Evolutionary conservation across 2,329 filamentous ascomycete species (phyloP).

Genomic region (Hymenoscyphus occultus): DNA sequence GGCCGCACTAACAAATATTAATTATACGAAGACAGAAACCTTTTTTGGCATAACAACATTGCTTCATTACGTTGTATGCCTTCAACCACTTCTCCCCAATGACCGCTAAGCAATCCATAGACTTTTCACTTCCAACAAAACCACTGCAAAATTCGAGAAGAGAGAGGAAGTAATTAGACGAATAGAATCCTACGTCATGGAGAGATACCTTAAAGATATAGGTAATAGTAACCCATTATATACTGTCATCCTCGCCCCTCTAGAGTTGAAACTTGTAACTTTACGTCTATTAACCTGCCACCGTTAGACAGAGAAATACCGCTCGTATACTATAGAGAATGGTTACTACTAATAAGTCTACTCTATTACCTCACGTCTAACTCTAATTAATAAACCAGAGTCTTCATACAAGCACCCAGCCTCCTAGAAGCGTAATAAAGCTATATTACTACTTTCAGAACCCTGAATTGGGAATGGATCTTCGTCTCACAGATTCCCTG

Average conservation of each 20-base stretch:
- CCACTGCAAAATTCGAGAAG: slow-evolving; percentile 11
- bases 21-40: slow-evolving; percentile 24
- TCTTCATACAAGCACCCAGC: slow-evolving; percentile 20
- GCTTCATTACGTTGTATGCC: slow-evolving; percentile 26
- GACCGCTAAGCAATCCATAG: slow-evolving; percentile 6
- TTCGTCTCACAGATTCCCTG: slow-evolving; percentile 23
- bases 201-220: slow-evolving; percentile 18
- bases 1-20: slow-evolving; percentile 19
- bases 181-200: slow-evolving; percentile 14
- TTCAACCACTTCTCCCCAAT: not conserved
- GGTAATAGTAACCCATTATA: slow-evolving; percentile 16
- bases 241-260: slow-evolving; percentile 18
- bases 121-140: slow-evolving; percentile 38
- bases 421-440: slow-evolving; percentile 24
- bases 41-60: slow-evolving; percentile 18
- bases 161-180: slow-evolving; percentile 13
- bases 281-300: slow-evolving; percentile 16
- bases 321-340: not conserved
- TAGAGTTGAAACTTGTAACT: slow-evolving; percentile 19
- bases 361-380: not conserved
- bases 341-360: slow-evolving; percentile 16
- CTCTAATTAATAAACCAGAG: not conserved
- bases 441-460: slow-evolving; percentile 16
- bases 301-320: slow-evolving; percentile 9
- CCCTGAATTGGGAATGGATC: slow-evolving; percentile 22